These are phyloP conservation scores for Rhynchosporium secalis DNA, from an alignment of 2,329 filamentous ascomycete species.

Conservation along the genomic window DNA sequence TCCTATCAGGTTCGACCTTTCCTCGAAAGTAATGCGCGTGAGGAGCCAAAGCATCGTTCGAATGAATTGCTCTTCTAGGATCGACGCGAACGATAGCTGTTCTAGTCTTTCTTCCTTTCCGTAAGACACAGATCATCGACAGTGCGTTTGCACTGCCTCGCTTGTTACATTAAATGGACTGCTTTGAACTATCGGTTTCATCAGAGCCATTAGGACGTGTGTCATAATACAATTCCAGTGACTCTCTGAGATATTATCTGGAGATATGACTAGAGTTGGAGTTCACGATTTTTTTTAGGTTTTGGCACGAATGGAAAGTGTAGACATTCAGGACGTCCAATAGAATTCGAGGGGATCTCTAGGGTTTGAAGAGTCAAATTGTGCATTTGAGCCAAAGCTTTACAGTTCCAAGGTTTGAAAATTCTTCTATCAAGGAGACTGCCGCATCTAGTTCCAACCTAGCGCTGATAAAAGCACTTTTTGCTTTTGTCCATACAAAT, in stretches of 20 bases:
- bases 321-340: not conserved
- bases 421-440: constrained; percentile 1
- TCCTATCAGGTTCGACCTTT: not conserved
- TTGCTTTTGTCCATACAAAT: not conserved
- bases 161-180: constrained; percentile 2
- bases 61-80: not conserved
- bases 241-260: not conserved
- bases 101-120: not conserved
- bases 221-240: not conserved
- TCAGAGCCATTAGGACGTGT: not conserved
- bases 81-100: not conserved
- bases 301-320: not conserved
- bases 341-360: constrained; percentile 10
- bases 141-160: constrained; percentile 8
- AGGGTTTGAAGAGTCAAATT: constrained; percentile 3
- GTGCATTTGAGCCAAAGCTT: constrained; percentile 17
- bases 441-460: constrained; percentile 10
- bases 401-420: not conserved
- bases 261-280: not conserved
- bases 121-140: not conserved
- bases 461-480: constrained; percentile 11
- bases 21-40: not conserved
- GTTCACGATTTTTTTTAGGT: not conserved
- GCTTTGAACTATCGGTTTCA: not conserved
- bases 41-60: not conserved